These are phyloP conservation scores for Sclerotinia trifoliorum DNA, from an alignment of 2,329 filamentous ascomycete species.

Conservation along the genomic window DNA sequence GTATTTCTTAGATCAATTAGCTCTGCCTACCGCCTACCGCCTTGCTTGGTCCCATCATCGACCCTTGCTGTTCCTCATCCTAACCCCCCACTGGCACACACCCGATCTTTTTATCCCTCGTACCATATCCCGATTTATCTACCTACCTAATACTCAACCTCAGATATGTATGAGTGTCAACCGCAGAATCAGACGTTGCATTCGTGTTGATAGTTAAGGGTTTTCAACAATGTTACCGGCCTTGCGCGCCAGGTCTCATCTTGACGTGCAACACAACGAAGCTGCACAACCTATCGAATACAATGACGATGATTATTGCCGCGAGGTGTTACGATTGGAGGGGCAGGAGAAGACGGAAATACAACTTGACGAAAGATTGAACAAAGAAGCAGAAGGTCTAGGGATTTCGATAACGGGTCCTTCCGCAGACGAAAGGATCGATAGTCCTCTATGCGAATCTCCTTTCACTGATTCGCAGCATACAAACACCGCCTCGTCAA, in stretches of 20 bases:
- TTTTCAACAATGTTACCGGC: constrained; percentile 20
- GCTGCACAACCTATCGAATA: constrained; percentile 26
- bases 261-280: constrained; percentile 21
- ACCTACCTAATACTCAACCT: neutral
- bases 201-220: constrained; percentile 10
- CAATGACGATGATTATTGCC: constrained; percentile 35
- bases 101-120: neutral
- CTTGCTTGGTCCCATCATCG: constrained; percentile 12
- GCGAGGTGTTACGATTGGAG: constrained; percentile 37
- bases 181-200: constrained; percentile 9
- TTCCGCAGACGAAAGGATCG: constrained; percentile 19
- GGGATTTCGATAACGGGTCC: constrained; percentile 35
- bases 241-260: constrained; percentile 22
- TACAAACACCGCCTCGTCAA: constrained; percentile 34
- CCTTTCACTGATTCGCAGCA: constrained; percentile 31
- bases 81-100: neutral
- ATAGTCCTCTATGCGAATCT: constrained; percentile 33
- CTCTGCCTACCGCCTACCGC: constrained; percentile 8
- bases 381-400: constrained; percentile 34
- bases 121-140: neutral
- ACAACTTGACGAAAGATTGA: constrained; percentile 32
- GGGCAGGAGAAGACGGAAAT: constrained; percentile 32
- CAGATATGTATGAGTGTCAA: constrained; percentile 22
- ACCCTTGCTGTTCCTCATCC: constrained; percentile 3
- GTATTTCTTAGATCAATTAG: constrained; percentile 7